Base-by-base conservation (phyloP, 345 rosid genomes). In the Lepidium aucheri region DNA sequence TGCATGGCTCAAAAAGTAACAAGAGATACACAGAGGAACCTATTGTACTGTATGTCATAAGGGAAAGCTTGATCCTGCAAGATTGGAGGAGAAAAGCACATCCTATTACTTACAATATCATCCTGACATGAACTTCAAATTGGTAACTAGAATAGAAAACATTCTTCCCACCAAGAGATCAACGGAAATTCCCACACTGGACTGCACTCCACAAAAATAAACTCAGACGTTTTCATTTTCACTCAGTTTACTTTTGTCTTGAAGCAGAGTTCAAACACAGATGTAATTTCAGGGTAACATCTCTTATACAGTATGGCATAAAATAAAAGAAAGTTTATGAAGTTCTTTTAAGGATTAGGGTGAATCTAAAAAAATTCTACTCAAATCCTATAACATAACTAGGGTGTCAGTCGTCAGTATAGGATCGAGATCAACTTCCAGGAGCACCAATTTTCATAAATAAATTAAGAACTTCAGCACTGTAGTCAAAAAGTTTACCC, bases 1-100 rank as follows among this genome's bases (percentile, higher is more conserved):
- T 75, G 75, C 75, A 75, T 49, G 78, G 78, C 71, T 75, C 78
- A 63, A 68, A 75, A 55, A 75, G 78, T 52, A 75, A 75, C 62
- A 75, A 57, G 30, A 75, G 75, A 63, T 68, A 75, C 70, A 75
- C 52, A 57, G 78, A 50, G 36, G 78, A 69, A 49, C 78, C 78
- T 57, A 63, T 50, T 50, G 75, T 35, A 63, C 59, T 34, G 71
- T 75, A 75, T 57, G 74, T 75, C 74, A 68, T 50, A 47, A 75
- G 71, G 46, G 74, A 75, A 63, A 75, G 78, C 60, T 70, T 69
- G 64, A 75, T 75, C 78, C 78, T 75, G 78, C 56, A 75, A 62
- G 20, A 56, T 32, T 35, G 4, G 56, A 52, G 38, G 8, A 17
- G 6, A 40, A 60, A 54, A 26, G n/a, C 33, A 18, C n/a, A 51